These are phyloP conservation scores for Tolypocladium pustulatum DNA, from an alignment of 2,329 filamentous ascomycete genomes.

Conservation along the genomic window DNA sequence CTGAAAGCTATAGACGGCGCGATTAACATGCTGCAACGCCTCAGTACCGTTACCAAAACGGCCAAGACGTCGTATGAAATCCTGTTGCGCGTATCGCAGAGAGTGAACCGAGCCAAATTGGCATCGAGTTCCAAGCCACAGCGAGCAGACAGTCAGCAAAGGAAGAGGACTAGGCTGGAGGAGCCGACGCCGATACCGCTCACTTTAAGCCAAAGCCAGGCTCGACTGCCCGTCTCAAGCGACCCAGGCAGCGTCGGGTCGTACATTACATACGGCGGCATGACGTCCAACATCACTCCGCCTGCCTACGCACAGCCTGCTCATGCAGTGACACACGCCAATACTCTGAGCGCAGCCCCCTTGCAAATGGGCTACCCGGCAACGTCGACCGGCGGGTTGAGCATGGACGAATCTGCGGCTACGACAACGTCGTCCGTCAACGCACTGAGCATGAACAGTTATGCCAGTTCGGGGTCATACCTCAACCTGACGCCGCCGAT, in stretches of 20 bases:
- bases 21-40: constrained; percentile 20
- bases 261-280: not conserved
- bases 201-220: not conserved
- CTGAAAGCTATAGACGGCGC: constrained; percentile 26
- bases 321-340: not conserved
- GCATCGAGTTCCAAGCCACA: not conserved
- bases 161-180: constrained; percentile 2
- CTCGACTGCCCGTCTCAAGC: not conserved
- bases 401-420: constrained; percentile 1
- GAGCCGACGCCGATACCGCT: constrained; percentile 7
- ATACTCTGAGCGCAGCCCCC: not conserved
- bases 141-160: constrained; percentile 3
- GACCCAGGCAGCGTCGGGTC: constrained; percentile 1
- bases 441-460: not conserved
- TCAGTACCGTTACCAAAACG: constrained; percentile 18
- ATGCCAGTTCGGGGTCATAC: constrained; percentile 1
- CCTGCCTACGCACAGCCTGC: not conserved
- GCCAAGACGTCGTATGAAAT: constrained; percentile 21
- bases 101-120: constrained; percentile 3
- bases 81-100: constrained; percentile 17
- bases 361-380: not conserved
- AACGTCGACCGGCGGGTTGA: not conserved
- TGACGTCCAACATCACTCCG: not conserved
- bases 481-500: constrained; percentile 6
- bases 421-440: not conserved